phyloP scores from a whole-genome alignment of 75 land plant species.

The Selaginella moellendorffii region DNA sequence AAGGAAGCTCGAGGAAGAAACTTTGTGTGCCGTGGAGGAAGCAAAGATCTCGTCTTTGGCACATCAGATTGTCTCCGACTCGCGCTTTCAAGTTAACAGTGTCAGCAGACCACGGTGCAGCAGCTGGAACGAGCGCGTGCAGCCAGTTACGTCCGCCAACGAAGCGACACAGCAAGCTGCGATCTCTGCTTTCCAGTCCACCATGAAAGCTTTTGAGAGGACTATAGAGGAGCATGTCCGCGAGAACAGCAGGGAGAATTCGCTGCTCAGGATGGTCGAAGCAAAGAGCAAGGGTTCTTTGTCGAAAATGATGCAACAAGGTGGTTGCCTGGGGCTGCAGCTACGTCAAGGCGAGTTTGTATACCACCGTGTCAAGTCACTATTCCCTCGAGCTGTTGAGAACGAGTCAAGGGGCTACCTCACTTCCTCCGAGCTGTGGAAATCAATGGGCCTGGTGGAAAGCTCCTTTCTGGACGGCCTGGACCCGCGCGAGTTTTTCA shows the following conservation, averaged over 20 bases:
- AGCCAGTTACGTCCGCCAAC: not conserved
- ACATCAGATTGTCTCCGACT: not conserved
- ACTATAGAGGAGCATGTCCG: not conserved
- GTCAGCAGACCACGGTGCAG: not conserved
- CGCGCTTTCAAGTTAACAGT: not conserved
- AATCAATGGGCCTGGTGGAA: conserved; percentile 34
- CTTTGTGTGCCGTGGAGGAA: conserved; percentile 8
- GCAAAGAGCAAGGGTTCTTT: conserved; percentile 57
- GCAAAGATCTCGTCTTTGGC: not conserved
- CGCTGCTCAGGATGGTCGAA: conserved; percentile 44
- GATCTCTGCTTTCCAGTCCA: not conserved
- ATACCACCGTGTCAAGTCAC: not conserved
- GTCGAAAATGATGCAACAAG: conserved; percentile 60
- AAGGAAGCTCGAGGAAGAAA: conserved; percentile 19
- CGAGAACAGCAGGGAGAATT: conserved; percentile 16
- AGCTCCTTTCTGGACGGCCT: conserved; percentile 64
- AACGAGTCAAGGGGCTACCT: not conserved
- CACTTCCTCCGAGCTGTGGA: not conserved
- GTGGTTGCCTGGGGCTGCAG: conserved; percentile 75
- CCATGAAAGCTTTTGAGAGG: not conserved
- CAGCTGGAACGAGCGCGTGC: not conserved
- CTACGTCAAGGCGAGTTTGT: conserved; percentile 23
- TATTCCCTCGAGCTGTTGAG: not conserved
- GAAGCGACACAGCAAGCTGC: not conserved
- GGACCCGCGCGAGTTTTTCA: conserved; percentile 56